phyloP scores from a whole-genome alignment of 768 basidiomycete species.

The Leccinum longicurvipes region DNA sequence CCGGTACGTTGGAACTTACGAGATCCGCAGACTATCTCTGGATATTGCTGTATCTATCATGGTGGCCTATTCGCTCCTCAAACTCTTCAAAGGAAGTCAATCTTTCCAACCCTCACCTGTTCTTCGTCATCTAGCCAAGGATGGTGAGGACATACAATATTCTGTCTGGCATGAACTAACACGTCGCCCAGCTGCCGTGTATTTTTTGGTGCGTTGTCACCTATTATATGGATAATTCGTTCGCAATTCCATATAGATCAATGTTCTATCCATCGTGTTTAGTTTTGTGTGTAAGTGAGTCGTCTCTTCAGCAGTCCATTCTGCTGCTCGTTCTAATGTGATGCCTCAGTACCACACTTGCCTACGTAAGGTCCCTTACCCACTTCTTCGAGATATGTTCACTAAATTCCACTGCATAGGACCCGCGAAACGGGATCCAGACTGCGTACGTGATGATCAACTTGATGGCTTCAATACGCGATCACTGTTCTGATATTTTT shows the following conservation, averaged over 20 bases:
- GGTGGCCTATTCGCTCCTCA: too few relatives aligned
- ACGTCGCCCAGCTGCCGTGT: background rate
- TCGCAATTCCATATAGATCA: background rate
- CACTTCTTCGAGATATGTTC: background rate
- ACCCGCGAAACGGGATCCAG: background rate
- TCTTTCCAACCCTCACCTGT: background rate
- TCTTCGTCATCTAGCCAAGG: background rate
- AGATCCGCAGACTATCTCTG: background rate
- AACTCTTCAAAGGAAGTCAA: background rate
- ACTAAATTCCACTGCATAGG: background rate
- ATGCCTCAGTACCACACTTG: background rate
- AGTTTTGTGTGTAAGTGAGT: constrained; percentile 5
- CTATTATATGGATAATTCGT: background rate
- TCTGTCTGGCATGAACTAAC: background rate
- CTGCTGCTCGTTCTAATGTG: background rate
- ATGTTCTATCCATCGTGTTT: background rate
- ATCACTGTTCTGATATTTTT: background rate
- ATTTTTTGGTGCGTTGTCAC: background rate
- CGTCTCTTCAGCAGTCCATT: background rate
- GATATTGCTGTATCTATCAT: background rate
- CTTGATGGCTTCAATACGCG: background rate
- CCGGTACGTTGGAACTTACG: background rate
- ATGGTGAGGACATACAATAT: constrained; percentile 8
- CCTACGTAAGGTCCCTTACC: background rate
- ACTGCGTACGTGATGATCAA: background rate